phyloP scores from a whole-genome alignment of 371 early-diverging fungal genomes.

The Actinomortierella wolfii region DNA sequence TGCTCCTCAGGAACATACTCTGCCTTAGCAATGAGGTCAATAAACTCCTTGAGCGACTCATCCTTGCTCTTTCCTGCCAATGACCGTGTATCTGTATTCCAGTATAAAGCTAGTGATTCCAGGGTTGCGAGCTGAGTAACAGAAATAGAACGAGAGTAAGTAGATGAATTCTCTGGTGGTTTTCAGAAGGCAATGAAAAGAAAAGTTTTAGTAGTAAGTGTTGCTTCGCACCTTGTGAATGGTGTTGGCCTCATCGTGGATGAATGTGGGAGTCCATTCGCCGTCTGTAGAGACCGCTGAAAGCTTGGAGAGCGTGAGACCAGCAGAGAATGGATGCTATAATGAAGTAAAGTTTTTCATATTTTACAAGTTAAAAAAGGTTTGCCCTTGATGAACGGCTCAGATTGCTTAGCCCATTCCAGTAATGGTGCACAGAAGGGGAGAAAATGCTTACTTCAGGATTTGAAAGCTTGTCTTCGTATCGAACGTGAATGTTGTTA shows the following conservation, averaged over 20 bases:
- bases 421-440: no score
- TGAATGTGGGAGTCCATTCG: conserved; percentile 84
- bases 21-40: conserved; percentile 66
- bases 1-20: conserved; percentile 57
- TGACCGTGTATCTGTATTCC: conserved; percentile 82
- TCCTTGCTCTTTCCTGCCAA: conserved; percentile 58
- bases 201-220: neutral
- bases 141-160: conserved; percentile 15
- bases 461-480: conserved; percentile 85
- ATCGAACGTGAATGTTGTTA: conserved; percentile 94
- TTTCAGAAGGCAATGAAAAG: neutral
- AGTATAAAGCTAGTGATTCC: conserved; percentile 86
- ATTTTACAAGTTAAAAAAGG: neutral
- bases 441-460: conserved; percentile 48
- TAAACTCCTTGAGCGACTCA: conserved; percentile 60
- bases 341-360: neutral
- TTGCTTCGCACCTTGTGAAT: conserved; percentile 77
- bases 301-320: conserved; percentile 88
- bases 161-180: neutral
- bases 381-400: neutral
- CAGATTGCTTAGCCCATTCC: neutral
- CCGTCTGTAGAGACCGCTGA: conserved; percentile 93
- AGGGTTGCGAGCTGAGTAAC: conserved; percentile 67
- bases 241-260: conserved; percentile 74
- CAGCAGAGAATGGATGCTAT: conserved; percentile 84